phyloP scores from a whole-genome alignment of 148 eudicot species.

The Vaccinium vitisidaea region DNA sequence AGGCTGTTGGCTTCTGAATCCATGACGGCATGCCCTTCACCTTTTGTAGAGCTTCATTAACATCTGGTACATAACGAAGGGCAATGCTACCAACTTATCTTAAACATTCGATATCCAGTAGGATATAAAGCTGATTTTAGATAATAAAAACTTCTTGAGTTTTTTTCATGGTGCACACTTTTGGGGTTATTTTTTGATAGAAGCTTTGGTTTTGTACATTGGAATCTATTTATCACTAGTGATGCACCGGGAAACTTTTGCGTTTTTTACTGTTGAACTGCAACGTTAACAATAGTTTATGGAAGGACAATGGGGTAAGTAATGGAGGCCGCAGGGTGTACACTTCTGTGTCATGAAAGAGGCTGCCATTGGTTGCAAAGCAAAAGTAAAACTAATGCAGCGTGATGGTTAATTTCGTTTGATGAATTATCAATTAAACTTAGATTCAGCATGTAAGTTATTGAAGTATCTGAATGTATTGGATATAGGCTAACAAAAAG shows the following conservation, averaged over 20 bases:
- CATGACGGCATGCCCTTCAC: neutral
- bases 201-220: neutral
- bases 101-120: neutral
- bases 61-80: neutral
- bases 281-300: neutral
- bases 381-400: neutral
- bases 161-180: neutral
- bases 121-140: neutral
- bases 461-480: neutral
- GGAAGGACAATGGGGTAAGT: neutral
- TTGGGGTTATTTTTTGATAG: neutral
- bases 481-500: neutral
- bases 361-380: conserved; percentile 3
- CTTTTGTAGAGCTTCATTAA: neutral
- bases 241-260: neutral
- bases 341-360: neutral
- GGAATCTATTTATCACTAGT: neutral
- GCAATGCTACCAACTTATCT: neutral
- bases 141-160: neutral
- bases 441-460: neutral
- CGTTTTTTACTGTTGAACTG: neutral
- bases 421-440: neutral
- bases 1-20: conserved; percentile 3
- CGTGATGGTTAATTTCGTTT: neutral
- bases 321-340: neutral